phyloP scores from a whole-genome alignment of 176 grass and related monocot species.

The Guadua angustifolia region DNA sequence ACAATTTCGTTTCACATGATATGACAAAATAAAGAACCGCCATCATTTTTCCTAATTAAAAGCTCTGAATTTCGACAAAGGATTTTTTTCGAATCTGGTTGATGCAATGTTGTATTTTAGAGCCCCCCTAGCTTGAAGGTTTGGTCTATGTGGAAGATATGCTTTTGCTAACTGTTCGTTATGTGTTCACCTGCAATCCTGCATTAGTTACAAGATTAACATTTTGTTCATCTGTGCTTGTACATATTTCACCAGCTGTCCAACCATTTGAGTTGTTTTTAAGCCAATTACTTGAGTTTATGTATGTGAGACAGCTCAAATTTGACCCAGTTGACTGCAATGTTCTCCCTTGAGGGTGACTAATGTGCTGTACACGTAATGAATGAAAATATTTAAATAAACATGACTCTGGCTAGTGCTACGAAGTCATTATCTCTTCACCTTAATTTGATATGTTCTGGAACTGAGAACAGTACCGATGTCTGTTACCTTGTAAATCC shows the following conservation, averaged over 20 bases:
- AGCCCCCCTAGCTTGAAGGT: not conserved
- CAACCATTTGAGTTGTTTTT: not conserved
- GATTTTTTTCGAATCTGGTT: too few relatives aligned
- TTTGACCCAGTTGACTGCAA: too few relatives aligned
- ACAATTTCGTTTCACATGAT: not conserved
- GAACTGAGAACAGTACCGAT: too few relatives aligned
- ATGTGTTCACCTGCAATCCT: not conserved
- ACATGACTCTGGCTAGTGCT: too few relatives aligned
- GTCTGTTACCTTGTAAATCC: too few relatives aligned
- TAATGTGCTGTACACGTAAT: too few relatives aligned
- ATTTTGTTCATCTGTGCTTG: not conserved
- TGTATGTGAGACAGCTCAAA: too few relatives aligned
- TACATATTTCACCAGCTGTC: not conserved
- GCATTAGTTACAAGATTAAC: not conserved
- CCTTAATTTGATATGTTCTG: too few relatives aligned
- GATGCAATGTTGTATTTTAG: not conserved
- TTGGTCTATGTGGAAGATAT: constrained; percentile 4
- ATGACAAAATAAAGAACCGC: not conserved
- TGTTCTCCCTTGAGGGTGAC: too few relatives aligned
- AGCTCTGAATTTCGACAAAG: too few relatives aligned
- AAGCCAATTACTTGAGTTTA: too few relatives aligned
- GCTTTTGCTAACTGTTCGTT: constrained; percentile 11
- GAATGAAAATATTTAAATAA: not conserved
- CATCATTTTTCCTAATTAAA: constrained; percentile 9
- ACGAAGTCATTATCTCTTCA: too few relatives aligned